Base-by-base conservation (phyloP, 2,329 filamentous ascomycete species). In the Fusarium siculi region DNA sequence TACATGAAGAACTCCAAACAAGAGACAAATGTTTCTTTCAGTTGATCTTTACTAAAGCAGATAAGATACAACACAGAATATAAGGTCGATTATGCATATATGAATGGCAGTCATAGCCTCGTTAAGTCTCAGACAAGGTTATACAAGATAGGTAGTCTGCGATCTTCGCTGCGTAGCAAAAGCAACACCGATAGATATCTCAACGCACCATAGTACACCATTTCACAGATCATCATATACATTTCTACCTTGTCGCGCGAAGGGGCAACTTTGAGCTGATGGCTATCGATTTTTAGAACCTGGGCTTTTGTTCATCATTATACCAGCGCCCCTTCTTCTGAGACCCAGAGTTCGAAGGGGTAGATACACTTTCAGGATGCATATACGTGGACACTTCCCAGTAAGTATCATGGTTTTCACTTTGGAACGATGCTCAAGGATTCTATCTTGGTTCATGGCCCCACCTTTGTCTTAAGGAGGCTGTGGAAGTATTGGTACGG, bases 141-240 rank as follows among this genome's bases (percentile, higher is more conserved):
- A 43, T 66, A 44, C 42, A 7, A 39, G 63, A 57, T n/a, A 39
- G 63, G 49, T n/a, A 49, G n/a, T 50, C 36, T 57, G 23, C 37
- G 47, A 34, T 19, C 63, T 39, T n/a, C 43, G 25, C 25, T 47
- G 5, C 6, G 21, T 16, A 30, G 14, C 14, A 30, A 47, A 46
- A 30, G 19, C 28, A 30, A 47, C 44, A n/a, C 14, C 14, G 19
- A 30, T n/a, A 30, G 25, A 47, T 21, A 15, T 30, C 16, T 30
- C 9, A 47, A n/a, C 25, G 19, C 19, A 30, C 9, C 19, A 11
- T 8, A n/a, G 14, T 7, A 14, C 12, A 47, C 21, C 7, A 16
- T 30, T 7, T 30, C 44, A 16, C 42, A 25, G 25, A 34, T 39
- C 32, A 11, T 28, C 36, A 50, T n/a, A 40, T 34, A 10, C n/a